phyloP scores from a whole-genome alignment of 306 rosid genomes.

The Mucuna pruriens region DNA sequence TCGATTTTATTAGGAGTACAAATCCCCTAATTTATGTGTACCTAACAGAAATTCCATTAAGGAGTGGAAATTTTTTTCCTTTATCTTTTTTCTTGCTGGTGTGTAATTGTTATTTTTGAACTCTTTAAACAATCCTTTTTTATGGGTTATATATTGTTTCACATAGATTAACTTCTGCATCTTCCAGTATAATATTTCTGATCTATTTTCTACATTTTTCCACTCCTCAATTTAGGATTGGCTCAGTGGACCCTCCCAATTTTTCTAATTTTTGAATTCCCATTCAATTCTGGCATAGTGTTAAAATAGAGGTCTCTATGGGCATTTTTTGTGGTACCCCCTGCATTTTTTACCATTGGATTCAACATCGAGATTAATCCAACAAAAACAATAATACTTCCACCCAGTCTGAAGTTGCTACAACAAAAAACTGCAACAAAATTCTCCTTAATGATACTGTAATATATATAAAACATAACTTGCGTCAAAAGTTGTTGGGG shows the following conservation, averaged over 20 bases:
- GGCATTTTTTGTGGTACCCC: neutral
- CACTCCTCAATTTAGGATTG: neutral
- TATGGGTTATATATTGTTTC: neutral
- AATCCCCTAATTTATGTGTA: slow-evolving; percentile 19
- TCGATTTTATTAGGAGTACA: neutral
- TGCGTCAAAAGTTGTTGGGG: neutral
- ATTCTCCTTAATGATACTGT: neutral
- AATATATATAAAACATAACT: neutral
- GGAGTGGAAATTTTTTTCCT: neutral
- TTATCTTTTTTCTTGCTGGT: neutral
- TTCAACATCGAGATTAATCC: neutral
- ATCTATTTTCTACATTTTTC: neutral
- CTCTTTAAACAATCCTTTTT: neutral
- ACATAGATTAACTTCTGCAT: neutral
- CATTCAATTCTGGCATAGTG: neutral
- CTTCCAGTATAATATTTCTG: slow-evolving; percentile 9
- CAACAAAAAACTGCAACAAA: neutral
- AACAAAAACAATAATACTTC: slow-evolving; percentile 7
- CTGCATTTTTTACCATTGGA: neutral
- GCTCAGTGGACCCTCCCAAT: neutral
- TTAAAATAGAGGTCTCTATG: neutral
- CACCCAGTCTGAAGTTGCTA: neutral
- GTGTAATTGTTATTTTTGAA: neutral
- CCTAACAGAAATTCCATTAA: neutral
- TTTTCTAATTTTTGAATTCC: neutral